Base-by-base conservation (phyloP, 164 flowering plant species). In the Tetracentron sinense region DNA sequence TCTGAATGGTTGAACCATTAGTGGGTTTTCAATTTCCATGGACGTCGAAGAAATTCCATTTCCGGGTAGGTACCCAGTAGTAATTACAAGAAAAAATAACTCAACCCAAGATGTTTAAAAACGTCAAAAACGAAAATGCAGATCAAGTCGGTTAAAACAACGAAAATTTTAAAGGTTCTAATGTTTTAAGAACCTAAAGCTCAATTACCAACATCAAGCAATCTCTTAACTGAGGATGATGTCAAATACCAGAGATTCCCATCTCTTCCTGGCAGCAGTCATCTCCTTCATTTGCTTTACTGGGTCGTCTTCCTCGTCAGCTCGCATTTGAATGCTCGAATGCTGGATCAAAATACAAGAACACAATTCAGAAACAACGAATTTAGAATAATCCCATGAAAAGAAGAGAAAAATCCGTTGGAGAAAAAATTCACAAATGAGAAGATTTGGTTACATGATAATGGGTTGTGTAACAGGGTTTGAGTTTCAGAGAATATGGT, bases 181-280 rank as follows among this genome's bases (percentile, higher is more conserved):
- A 38, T 16, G 8, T 12, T 25, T 15, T 6, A 52, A 16, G 11
- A 53, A 7, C 11, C 21, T 14, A 26, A 53, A 27, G 27, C 31
- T 53, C 26, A 26, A 53, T 53, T 26, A 53, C 31, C 56, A 50
- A 67, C 53, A 63, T 27, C 33, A 69, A 57, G 23, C 47, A 58
- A 63, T 50, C 31, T 42, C 31, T 51, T 56, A 61, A 63, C 63
- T 63, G 53, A 21, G 54, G 30, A 31, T 27, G 35, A 44, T 56
- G 52, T 27, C 54, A 72, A 38, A 50, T 73, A 94, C 99, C 88
- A 90, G 66, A 76, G 91, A 74, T 29, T 94, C 98, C 99, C 99
- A 94, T 90, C 99, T 85, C 79, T 86, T 90, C 72, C 79, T 85
- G 6, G 97, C 97, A 29, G 95, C 95, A 78, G 95, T 85, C 97